Percentiles rank a stretch among this genome's conserved stretches.
phyloP scores from a whole-genome alignment of 495 filamentous ascomycete species.

The Hyaloscypha finlandica region DNA sequence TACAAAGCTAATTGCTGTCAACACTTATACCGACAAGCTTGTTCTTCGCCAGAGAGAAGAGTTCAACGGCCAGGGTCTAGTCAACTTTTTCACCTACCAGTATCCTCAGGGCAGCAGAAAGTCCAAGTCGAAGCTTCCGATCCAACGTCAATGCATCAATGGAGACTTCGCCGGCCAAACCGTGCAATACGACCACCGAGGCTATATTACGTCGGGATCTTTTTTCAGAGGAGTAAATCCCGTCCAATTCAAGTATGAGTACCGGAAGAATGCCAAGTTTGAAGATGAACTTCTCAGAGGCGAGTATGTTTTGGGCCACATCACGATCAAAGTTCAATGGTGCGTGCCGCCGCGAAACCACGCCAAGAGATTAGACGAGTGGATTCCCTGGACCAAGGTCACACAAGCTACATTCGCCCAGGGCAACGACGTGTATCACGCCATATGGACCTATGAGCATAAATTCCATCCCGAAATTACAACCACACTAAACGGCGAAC shows the following conservation, averaged over 20 bases:
- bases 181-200: constrained; percentile 56
- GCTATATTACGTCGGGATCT: constrained; percentile 55
- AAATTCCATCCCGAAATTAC: constrained; percentile 60
- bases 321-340: constrained; percentile 59
- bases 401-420: constrained; percentile 59
- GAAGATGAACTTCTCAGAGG: constrained; percentile 60
- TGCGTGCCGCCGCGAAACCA: constrained; percentile 55
- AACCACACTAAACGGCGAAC: constrained; percentile 56
- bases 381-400: constrained; percentile 61
- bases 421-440: constrained; percentile 54
- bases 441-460: constrained; percentile 61
- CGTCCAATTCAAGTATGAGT: constrained; percentile 57
- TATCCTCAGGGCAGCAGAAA: constrained; percentile 28
- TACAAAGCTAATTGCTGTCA: constrained; percentile 47
- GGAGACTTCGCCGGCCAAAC: constrained; percentile 49
- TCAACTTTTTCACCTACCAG: constrained; percentile 57
- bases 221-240: constrained; percentile 56
- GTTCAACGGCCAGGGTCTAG: constrained; percentile 46
- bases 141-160: constrained; percentile 49
- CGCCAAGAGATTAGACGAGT: constrained; percentile 53
- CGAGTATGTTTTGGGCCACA: constrained; percentile 55
- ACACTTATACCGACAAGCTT: constrained; percentile 51
- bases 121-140: constrained; percentile 30
- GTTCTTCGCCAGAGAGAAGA: constrained; percentile 49
- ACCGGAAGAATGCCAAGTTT: constrained; percentile 57